A percentile compares a stretch with the other conserved stretches of the same genome.
Evolutionary conservation across 2,329 filamentous ascomycete genomes (phyloP).

Genomic region (Colletotrichum aenigma): DNA sequence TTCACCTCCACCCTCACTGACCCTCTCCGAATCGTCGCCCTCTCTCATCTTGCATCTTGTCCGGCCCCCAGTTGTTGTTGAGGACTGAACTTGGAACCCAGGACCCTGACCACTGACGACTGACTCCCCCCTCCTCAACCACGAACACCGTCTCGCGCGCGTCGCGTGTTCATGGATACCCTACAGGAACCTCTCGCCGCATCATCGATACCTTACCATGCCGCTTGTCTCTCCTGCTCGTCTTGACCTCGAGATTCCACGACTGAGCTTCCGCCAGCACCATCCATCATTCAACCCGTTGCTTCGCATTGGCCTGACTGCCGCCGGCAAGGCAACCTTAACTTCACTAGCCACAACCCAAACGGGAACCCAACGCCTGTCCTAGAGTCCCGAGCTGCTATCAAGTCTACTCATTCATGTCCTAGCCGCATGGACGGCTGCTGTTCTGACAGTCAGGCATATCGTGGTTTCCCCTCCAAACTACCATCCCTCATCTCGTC

Average conservation of each 20-base stretch:
- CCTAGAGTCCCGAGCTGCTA: not conserved
- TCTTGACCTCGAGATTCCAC: not conserved
- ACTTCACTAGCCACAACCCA: constrained; percentile 4
- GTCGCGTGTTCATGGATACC: not conserved
- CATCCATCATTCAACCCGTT: not conserved
- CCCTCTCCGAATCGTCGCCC: not conserved
- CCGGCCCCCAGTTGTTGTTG: not conserved
- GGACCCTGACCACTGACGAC: not conserved
- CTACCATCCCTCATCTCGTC: not conserved
- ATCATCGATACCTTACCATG: constrained; percentile 17
- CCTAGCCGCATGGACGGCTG: not conserved
- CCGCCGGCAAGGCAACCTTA: not conserved
- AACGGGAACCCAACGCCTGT: not conserved
- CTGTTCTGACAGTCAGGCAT: not conserved
- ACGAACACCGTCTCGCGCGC: not conserved
- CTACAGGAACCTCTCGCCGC: not conserved
- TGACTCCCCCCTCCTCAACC: not conserved
- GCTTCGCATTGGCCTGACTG: not conserved
- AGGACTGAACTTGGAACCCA: not conserved
- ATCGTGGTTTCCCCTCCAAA: not conserved
- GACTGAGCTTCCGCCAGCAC: not conserved
- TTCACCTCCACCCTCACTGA: not conserved
- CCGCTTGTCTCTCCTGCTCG: not conserved
- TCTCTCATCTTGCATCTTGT: not conserved
- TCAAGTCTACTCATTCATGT: not conserved